A percentile compares a stretch with the other conserved stretches of the same genome.
phyloP scores from a whole-genome alignment of 2,329 filamentous ascomycete genomes.

The Nemania serpens region DNA sequence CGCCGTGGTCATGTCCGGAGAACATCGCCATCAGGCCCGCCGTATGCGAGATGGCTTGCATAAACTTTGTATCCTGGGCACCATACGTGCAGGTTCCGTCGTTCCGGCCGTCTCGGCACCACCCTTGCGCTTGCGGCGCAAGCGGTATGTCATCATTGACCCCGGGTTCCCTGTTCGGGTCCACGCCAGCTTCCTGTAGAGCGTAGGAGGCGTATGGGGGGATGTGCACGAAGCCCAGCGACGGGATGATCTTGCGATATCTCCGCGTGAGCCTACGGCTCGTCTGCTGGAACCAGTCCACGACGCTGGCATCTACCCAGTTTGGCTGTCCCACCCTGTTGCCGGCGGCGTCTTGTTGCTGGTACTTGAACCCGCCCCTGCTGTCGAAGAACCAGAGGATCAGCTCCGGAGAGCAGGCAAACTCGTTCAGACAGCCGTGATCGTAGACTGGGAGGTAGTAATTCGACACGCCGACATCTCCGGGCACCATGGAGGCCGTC shows the following conservation, averaged over 20 bases:
- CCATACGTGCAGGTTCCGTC: slow-evolving; percentile 49
- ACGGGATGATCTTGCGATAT: slow-evolving; percentile 47
- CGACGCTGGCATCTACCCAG: slow-evolving; percentile 53
- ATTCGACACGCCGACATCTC: slow-evolving; percentile 50
- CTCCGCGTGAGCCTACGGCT: slow-evolving; percentile 39
- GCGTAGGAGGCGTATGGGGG: slow-evolving; percentile 50
- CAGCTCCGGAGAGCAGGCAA: slow-evolving; percentile 45
- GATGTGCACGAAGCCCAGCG: slow-evolving; percentile 56
- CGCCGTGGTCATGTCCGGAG: slow-evolving; percentile 69
- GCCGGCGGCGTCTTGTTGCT: slow-evolving; percentile 41
- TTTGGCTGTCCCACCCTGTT: slow-evolving; percentile 44
- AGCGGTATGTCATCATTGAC: slow-evolving; percentile 52
- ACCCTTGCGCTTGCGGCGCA: slow-evolving; percentile 50
- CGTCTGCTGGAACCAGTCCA: slow-evolving; percentile 50
- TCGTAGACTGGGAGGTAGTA: slow-evolving; percentile 54
- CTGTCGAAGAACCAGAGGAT: slow-evolving; percentile 77
- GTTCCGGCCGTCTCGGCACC: slow-evolving; percentile 48
- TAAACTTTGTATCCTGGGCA: slow-evolving; percentile 63
- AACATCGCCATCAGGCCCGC: slow-evolving; percentile 62
- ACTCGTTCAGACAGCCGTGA: slow-evolving; percentile 38
- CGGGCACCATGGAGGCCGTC: slow-evolving; percentile 48
- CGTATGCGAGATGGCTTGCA: slow-evolving; percentile 62
- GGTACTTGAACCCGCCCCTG: slow-evolving; percentile 60
- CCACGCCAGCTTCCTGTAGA: slow-evolving; percentile 46
- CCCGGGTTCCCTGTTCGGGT: slow-evolving; percentile 48